Evolutionary conservation across 139 green algal species (phyloP).

Genomic region (Coelastrella sp.): DNA sequence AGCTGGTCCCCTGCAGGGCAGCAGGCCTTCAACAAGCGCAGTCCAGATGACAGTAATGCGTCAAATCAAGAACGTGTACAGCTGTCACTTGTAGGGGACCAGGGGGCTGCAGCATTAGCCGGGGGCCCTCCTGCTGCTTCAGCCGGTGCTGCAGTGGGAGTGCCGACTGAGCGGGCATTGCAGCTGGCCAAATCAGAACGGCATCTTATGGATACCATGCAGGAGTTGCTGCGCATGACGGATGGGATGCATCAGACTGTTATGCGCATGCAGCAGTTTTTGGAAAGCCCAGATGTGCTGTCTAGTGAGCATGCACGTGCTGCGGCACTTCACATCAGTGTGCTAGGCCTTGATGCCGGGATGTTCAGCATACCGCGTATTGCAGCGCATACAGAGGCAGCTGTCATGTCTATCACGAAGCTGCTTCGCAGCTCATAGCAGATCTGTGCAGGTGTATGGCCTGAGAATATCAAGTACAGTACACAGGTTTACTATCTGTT

Average conservation of each 20-base stretch:
- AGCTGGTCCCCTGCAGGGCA: conserved; percentile 38
- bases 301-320: conserved; percentile 6
- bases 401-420: conserved; percentile 16
- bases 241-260: conserved; percentile 48
- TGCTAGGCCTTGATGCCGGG: conserved; percentile 41
- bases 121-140: not conserved
- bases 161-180: conserved; percentile 1
- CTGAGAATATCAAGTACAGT: too few species aligned
- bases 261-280: conserved; percentile 53
- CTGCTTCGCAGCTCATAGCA: conserved; percentile 19
- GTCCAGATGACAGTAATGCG: conserved; percentile 36
- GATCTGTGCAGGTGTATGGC: too few species aligned
- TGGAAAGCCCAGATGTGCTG: conserved; percentile 42
- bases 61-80: conserved; percentile 30
- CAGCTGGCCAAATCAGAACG: conserved; percentile 26
- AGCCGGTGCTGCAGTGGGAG: not conserved
- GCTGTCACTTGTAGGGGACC: not conserved
- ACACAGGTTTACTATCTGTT: too few species aligned
- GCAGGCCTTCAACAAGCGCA: conserved; percentile 45
- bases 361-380: conserved; percentile 39
- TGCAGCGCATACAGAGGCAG: conserved; percentile 32
- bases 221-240: conserved; percentile 36
- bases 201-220: not conserved
- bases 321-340: conserved; percentile 37
- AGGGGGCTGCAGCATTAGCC: not conserved